These are phyloP conservation scores for Saturnispora besseyi DNA, from an alignment of 805 yeast genomes.

Conservation along the genomic window DNA sequence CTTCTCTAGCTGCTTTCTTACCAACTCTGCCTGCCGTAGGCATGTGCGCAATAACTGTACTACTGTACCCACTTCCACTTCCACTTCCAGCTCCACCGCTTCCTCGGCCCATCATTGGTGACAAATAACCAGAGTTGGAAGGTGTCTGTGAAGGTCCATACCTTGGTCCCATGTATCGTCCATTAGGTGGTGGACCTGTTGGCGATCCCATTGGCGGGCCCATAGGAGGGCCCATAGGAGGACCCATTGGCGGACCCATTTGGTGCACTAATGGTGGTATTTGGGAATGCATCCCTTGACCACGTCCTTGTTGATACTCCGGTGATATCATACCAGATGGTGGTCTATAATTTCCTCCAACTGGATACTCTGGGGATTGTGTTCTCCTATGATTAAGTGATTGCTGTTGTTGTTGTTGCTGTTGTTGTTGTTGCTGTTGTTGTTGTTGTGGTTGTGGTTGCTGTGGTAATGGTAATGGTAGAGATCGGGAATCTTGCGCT, in stretches of 20 bases:
- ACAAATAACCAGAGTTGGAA: not conserved
- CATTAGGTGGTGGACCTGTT: not conserved
- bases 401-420: not conserved
- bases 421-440: not conserved
- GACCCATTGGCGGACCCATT: not conserved
- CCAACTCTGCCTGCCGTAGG: constrained; percentile 39
- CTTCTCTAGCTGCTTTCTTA: constrained; percentile 53
- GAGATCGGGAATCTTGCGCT: not conserved
- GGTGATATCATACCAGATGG: not conserved
- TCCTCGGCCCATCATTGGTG: not conserved
- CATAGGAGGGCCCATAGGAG: not conserved
- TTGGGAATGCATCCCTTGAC: not conserved
- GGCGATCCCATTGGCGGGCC: not conserved
- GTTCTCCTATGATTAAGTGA: not conserved
- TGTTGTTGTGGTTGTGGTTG: not conserved
- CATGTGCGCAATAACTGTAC: constrained; percentile 33
- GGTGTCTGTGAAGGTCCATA: not conserved
- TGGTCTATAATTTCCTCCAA: not conserved
- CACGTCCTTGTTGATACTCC: not conserved
- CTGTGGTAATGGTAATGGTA: not conserved
- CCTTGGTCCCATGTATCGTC: not conserved
- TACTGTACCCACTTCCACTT: not conserved
- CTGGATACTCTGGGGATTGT: not conserved
- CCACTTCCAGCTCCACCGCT: not conserved
- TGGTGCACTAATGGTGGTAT: not conserved